These are phyloP conservation scores for Cyamopsis tetragonoloba DNA, from an alignment of 306 rosid genomes.

Conservation along the genomic window DNA sequence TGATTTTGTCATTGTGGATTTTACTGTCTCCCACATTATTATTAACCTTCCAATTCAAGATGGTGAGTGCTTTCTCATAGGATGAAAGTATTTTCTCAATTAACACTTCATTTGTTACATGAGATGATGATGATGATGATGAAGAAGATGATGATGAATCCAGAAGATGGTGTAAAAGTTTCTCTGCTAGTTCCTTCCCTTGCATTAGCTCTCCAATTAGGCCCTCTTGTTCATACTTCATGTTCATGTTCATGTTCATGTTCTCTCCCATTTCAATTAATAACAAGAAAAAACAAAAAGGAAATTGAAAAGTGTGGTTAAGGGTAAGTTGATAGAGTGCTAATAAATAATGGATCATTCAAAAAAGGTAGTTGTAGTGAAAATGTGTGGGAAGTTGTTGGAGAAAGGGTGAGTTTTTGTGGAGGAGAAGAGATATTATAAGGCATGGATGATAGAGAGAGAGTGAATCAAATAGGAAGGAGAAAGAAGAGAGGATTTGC, in stretches of 20 bases:
- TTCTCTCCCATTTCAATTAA: conserved; percentile 34
- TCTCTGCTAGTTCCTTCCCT: conserved; percentile 59
- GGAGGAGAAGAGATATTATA: conserved; percentile 19
- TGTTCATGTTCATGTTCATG: no score
- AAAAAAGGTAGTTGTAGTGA: neutral
- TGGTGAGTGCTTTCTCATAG: conserved; percentile 51
- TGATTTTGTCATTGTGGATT: neutral
- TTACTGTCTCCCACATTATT: conserved; percentile 27
- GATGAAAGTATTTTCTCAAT: conserved; percentile 49
- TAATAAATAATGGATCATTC: conserved; percentile 14
- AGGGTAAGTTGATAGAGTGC: conserved; percentile 4
- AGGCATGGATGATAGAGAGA: neutral
- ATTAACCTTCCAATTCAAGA: conserved; percentile 29
- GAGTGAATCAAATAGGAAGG: neutral
- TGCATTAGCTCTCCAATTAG: conserved; percentile 49
- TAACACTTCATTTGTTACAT: conserved; percentile 35
- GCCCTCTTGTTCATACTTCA: conserved; percentile 37
- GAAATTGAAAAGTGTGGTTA: conserved; percentile 4
- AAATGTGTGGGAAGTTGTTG: conserved; percentile 1
- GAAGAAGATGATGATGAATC: conserved; percentile 37
- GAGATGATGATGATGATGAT: conserved; percentile 42
- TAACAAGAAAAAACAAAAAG: neutral
- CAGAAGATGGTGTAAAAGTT: conserved; percentile 45
- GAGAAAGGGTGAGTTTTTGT: neutral
- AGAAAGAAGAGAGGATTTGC: neutral